phyloP scores from a whole-genome alignment of 495 filamentous ascomycete species.

The Chaetomium cochliodes region DNA sequence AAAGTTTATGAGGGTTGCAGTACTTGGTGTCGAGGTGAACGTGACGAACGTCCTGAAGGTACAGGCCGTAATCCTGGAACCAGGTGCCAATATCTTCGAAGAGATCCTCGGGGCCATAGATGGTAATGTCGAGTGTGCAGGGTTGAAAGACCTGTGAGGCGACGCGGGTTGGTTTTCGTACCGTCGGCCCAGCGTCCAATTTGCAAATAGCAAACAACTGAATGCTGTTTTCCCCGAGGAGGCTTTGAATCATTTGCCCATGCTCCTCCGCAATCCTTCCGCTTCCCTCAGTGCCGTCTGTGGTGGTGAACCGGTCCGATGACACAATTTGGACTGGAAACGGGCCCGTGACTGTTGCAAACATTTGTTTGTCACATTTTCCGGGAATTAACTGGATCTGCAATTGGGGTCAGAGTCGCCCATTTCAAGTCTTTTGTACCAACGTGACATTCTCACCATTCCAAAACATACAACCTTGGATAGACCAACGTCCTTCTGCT shows the following conservation, averaged over 20 bases:
- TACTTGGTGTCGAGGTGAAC: constrained; percentile 40
- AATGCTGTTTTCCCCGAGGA: constrained; percentile 5
- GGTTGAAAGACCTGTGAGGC: neutral
- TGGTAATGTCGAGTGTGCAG: constrained; percentile 28
- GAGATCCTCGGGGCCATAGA: constrained; percentile 34
- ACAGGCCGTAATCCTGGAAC: constrained; percentile 35
- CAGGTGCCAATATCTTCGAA: constrained; percentile 38
- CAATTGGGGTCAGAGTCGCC: neutral
- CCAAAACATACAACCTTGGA: neutral
- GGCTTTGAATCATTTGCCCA: constrained; percentile 4
- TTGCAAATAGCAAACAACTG: neutral
- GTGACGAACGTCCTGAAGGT: constrained; percentile 43
- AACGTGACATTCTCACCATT: neutral
- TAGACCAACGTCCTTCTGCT: neutral
- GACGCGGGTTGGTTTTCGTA: neutral
- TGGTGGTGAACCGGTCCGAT: neutral
- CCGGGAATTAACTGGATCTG: neutral
- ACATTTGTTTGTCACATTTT: neutral
- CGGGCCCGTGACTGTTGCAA: neutral
- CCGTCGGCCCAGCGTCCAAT: neutral
- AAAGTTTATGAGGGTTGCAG: constrained; percentile 47
- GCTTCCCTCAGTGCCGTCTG: constrained; percentile 2
- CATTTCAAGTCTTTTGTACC: neutral
- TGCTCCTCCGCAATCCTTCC: neutral
- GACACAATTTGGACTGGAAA: constrained; percentile 5